Evolutionary conservation across 495 filamentous ascomycete genomes (phyloP), one percentile per base, ranked within the genome.

Genomic region (Talaromyces liani): DNA sequence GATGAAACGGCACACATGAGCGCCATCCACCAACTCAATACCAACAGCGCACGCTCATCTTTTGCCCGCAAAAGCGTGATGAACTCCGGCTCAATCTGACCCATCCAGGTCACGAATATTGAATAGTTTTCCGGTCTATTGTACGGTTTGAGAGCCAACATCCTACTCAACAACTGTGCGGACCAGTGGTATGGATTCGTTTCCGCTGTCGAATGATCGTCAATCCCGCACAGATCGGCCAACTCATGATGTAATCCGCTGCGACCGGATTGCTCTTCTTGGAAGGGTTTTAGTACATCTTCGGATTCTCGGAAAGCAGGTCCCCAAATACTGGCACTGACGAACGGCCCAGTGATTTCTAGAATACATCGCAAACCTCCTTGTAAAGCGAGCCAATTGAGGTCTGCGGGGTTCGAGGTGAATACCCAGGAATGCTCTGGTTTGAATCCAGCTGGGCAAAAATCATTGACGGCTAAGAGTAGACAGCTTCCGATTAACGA

Each of bases 11-110:
- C 65, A 55, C 69, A 63, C 67, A 76, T 69, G 39, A 80, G 73
- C 5, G 69, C 69, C 65, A 79, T 70, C 81, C 81, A 83, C 66
- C 74, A 73, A 27, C 71, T 72, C 24, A 83, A 67, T 39, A 82
- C 64, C 45, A 83, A 66, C 36, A 82, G 54, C 22, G 79, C 79
- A 8, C 73, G 66, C 3, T 75, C 70, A 18, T 82, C 77, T 63
- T 78, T 82, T 18, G 41, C 33, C 31, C 64, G 49, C 36, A 83
- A 61, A 25, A 72, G 65, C 8, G 65, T 65, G 60, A 71, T 72
- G 65, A 73, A 83, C 12, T 65, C 65, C 2, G 63, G 65, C 51
- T 69, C 45, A 51, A 79, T 49, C 31, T 76, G 70, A 24, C 71
- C 75, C 72, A 76, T 75, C 63, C 71, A 77, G 16, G 66, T 76